Evolutionary conservation across 2,329 filamentous ascomycete species (phyloP), one percentile per base, ranked within the genome.

Genomic region (Cryoendolithus antarcticus): DNA sequence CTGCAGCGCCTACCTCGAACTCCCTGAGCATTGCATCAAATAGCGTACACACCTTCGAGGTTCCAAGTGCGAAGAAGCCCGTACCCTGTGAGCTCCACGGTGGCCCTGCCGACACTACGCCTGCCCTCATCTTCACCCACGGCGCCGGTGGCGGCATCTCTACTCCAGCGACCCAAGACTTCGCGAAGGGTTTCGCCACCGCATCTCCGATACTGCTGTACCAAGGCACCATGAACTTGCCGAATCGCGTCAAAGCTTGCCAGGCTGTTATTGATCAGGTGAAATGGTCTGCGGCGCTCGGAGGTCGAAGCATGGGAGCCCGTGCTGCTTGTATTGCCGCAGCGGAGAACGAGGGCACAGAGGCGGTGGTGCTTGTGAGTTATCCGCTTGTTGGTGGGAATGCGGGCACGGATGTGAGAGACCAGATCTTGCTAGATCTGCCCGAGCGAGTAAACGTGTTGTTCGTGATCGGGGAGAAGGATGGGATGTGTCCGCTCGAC

Each of bases 291-390:
- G 27, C 50, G 5, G 46, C 55, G 2, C 42, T 66, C 2, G 62
- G 63, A 1, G 64, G 64, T 2, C 47, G 63, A 3, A 65, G 62
- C 32, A 66, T 66, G 63, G 64, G 64, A 6, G 58, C 63, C 6
- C 52, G 63, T 9, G 63, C 64, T 4, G 64, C 64, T 3, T 58
- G 59, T 4, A 54, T 63, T 10, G 57, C 63, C 3, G 59, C 58
- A 1, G 49, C 48, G 2, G 51, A 60, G 13, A 28, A 48, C 6
- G n/a, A 32, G 2, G 43, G 44, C 15, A 35, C 37, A 3, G 42
- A 46, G 6, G 44, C 48, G 3, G 38, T 66, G 15, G 45, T 66
- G 1, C 53, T 66, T 1, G 57, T 64, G 2, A 63, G 58, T 19
- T 67, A 64, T 40, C 64, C 63, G 2, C 49, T 67, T 5, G 45